These are phyloP conservation scores for Nidularia sp. DNA, from an alignment of 768 basidiomycete species.

Conservation along the genomic window DNA sequence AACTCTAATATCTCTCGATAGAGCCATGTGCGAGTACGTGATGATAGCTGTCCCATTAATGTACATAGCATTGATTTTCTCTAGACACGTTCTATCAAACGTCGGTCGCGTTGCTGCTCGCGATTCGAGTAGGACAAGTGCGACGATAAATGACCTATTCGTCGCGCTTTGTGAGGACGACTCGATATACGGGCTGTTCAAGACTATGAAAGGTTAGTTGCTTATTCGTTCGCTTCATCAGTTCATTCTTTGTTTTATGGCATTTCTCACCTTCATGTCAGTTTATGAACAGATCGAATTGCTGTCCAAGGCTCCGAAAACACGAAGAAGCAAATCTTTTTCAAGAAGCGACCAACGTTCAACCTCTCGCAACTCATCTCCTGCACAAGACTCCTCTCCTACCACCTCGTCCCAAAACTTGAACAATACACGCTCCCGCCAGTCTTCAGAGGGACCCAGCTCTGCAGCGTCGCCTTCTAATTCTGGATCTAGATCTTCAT, in stretches of 20 bases:
- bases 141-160: conserved; percentile 80
- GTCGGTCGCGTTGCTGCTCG: conserved; percentile 82
- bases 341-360: conserved; percentile 47
- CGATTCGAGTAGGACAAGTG: conserved; percentile 75
- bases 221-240: conserved; percentile 14
- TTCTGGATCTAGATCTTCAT: conserved; percentile 47
- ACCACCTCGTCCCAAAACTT: conserved; percentile 24
- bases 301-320: conserved; percentile 52
- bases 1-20: conserved; percentile 18
- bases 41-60: conserved; percentile 3
- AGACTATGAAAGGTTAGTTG: conserved; percentile 72
- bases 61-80: not conserved
- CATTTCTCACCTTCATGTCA: conserved; percentile 23
- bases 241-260: conserved; percentile 4
- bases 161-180: conserved; percentile 89
- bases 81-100: conserved; percentile 79
- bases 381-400: conserved; percentile 35
- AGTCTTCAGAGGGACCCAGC: conserved; percentile 34
- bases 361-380: conserved; percentile 41
- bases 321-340: conserved; percentile 68
- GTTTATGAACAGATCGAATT: conserved; percentile 79
- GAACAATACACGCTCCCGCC: conserved; percentile 22
- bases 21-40: conserved; percentile 85
- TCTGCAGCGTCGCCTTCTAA: conserved; percentile 14
- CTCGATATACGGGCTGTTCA: conserved; percentile 79